phyloP scores from a whole-genome alignment of 768 basidiomycete species.

The Chlorophyllum brunneum region DNA sequence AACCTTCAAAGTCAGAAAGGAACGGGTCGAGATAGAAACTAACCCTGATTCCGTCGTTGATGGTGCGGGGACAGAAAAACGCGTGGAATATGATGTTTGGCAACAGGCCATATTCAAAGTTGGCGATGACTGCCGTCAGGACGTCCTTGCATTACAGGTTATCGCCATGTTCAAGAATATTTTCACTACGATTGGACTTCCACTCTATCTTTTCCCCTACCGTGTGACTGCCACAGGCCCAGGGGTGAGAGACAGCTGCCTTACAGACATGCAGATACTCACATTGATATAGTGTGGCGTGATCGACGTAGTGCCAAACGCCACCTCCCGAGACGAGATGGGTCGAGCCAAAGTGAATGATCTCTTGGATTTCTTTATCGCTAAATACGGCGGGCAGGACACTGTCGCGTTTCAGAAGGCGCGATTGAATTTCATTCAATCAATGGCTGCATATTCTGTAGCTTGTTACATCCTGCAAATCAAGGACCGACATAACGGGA shows the following conservation, averaged over 20 bases:
- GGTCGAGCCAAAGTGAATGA: conserved; percentile 98
- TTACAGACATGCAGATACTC: not conserved
- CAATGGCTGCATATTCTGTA: conserved; percentile 98
- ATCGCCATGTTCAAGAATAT: conserved; percentile 99
- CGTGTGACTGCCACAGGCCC: conserved; percentile 96
- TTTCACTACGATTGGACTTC: conserved; percentile 84
- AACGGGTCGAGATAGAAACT: conserved; percentile 59
- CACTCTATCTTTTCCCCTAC: conserved; percentile 91
- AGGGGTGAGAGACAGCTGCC: conserved; percentile 58
- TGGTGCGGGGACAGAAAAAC: conserved; percentile 51
- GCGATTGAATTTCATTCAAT: conserved; percentile 93
- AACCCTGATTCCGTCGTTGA: conserved; percentile 75
- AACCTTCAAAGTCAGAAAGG: conserved; percentile 96
- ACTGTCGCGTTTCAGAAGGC: conserved; percentile 89
- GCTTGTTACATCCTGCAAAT: conserved; percentile 98
- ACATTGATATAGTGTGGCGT: conserved; percentile 74
- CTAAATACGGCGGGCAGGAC: conserved; percentile 90
- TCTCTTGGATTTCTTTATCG: conserved; percentile 87
- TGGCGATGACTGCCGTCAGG: conserved; percentile 98
- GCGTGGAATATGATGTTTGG: conserved; percentile 83
- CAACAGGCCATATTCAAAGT: conserved; percentile 99
- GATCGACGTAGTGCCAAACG: conserved; percentile 96
- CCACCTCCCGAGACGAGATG: conserved; percentile 99
- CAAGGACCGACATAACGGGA: conserved; percentile 98
- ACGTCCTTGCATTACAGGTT: conserved; percentile 93